Evolutionary conservation across 1,284 basidiomycete species (phyloP), one percentile per base, ranked within the genome.

Genomic region (Ganoderma leucocontextum): DNA sequence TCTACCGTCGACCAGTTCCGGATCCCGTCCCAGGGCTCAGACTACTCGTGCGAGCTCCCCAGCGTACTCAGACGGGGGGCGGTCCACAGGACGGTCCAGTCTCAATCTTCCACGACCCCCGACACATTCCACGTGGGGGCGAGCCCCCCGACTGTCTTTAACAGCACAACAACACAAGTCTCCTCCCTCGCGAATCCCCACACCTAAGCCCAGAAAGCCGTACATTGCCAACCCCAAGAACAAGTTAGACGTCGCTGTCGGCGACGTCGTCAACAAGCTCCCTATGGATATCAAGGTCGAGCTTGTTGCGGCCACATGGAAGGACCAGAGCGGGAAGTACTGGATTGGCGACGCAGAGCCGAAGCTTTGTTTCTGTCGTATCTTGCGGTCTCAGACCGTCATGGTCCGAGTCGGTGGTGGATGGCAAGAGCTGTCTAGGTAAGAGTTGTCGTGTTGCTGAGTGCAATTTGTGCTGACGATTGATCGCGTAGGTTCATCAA

Each of bases 321-420:
- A 91, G 77, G 95, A 96, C 77, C 91, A 95, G 79, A 95, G 94
- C 69, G 96, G 96, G 19, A 95, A 95, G 77, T 98, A 98, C 78
- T 97, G 95, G 95, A 97, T 98, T 74, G 96, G 96, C 12, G 91
- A 94, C 72, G 89, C 93, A 71, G 93, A 95, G 62, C 89, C 95
- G 1, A 95, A 91, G 77, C 83, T 97, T 22, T 95, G 94, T 79
- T 97, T 96, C 78, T 97, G 95, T 79, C 88, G 96, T 25, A 97
- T 97, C 66, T 81, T 97, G 42, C 89, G 95, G n/a, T 95, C 93
- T 3, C 92, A 95, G 73, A 96, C 93, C 0, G 96, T 97, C 70
- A 97, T 98, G 96, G 95, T 98, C 52, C 89, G 95, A 69, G 94
- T 97, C 19, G 95, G 96, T 38, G 96, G 96, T 58, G 96, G 96